Conservation (phyloP, 2,329 filamentous ascomycete genomes). For the Trichophaea hybrida region DNA sequence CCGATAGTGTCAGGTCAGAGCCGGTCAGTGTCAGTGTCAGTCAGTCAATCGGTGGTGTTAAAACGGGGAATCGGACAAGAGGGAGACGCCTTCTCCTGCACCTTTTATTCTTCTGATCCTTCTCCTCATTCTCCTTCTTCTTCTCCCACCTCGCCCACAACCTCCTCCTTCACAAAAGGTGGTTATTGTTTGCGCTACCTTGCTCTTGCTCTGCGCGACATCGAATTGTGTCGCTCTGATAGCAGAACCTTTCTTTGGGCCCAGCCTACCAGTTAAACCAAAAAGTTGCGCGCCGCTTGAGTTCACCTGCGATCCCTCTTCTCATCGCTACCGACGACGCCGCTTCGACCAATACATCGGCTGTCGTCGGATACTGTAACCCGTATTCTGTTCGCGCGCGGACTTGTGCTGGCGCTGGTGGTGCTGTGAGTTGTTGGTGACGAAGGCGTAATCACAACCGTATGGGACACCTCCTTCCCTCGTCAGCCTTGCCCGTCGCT, state of each 20-base stretch:
- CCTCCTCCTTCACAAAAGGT: too few species aligned
- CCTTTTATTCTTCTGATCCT: not conserved
- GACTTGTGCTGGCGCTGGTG: not conserved
- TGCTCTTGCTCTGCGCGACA: not conserved
- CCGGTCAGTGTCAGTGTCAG: not conserved
- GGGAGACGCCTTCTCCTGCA: not conserved
- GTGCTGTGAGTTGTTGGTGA: not conserved
- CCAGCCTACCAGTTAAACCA: not conserved
- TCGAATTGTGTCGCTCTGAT: not conserved
- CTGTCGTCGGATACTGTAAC: not conserved
- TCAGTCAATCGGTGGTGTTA: not conserved
- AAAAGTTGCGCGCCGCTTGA: not conserved
- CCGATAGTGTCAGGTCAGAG: not conserved
- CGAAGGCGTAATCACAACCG: not conserved
- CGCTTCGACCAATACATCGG: not conserved
- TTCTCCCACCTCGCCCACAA: too few species aligned
- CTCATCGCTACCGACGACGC: not conserved
- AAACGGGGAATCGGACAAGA: not conserved
- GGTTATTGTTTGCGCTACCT: too few species aligned
- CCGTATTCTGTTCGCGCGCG: constrained; percentile 1
- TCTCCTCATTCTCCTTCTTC: not conserved
- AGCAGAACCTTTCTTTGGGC: not conserved
- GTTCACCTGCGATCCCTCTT: not conserved
- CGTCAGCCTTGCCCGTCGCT: not conserved
- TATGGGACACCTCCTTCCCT: not conserved